A percentile compares a stretch with the other conserved stretches of the same genome.
phyloP scores from a whole-genome alignment of 768 basidiomycete species.

The Psilocybe subaeruginosa region DNA sequence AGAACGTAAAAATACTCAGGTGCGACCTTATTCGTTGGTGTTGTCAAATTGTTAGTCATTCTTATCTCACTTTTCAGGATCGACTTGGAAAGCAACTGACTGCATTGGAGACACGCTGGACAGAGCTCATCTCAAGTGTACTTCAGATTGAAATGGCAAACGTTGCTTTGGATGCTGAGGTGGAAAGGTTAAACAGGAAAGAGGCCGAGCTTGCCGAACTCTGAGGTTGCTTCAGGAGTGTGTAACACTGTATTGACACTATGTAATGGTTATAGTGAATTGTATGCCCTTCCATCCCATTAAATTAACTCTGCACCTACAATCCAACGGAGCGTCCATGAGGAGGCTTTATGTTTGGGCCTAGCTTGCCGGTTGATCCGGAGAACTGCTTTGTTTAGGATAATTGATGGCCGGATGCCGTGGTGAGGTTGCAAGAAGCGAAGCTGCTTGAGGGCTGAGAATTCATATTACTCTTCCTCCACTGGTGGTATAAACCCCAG shows the following conservation, averaged over 20 bases:
- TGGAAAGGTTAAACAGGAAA: conserved; percentile 58
- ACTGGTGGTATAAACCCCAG: conserved; percentile 43
- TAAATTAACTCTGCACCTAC: not conserved
- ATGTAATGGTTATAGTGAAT: conserved; percentile 10
- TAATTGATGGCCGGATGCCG: conserved; percentile 21
- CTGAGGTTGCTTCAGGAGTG: conserved; percentile 17
- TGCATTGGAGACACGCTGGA: conserved; percentile 87
- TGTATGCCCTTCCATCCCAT: conserved; percentile 2
- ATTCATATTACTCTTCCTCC: conserved; percentile 31
- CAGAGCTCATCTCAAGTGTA: conserved; percentile 86
- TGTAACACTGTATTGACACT: conserved; percentile 15
- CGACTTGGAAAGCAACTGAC: conserved; percentile 79
- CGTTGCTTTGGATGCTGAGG: conserved; percentile 81
- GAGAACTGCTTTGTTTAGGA: conserved; percentile 11
- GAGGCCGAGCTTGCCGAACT: conserved; percentile 65
- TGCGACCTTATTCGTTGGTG: conserved; percentile 31
- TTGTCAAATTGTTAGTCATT: conserved; percentile 1
- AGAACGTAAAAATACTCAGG: conserved; percentile 86
- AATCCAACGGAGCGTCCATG: not conserved
- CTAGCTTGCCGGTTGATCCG: conserved; percentile 6
- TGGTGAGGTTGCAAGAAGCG: conserved; percentile 20
- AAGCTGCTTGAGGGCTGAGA: conserved; percentile 22
- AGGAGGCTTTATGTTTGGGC: not conserved
- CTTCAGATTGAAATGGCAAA: conserved; percentile 97
- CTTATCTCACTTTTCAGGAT: conserved; percentile 48